Percentiles rank a stretch among this genome's conserved stretches.
phyloP scores from a whole-genome alignment of 352 stramenopile genomes.

The Aphanomyces euteiches region DNA sequence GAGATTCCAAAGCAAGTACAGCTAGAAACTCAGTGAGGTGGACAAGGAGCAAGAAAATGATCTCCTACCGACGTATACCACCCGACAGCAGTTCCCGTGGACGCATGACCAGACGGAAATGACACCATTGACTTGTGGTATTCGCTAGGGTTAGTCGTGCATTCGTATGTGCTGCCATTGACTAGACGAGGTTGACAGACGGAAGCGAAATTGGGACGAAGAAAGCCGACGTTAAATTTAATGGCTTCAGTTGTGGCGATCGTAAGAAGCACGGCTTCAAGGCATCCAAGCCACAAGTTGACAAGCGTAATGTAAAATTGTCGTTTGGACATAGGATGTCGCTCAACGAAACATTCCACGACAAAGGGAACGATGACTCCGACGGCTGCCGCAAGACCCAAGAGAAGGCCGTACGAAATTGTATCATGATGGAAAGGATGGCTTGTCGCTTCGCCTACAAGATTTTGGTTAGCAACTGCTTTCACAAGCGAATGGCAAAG shows the following conservation, averaged over 20 bases:
- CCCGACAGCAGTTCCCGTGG: not conserved
- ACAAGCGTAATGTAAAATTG: slow-evolving; percentile 8
- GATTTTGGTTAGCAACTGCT: not conserved
- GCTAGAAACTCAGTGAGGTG: not conserved
- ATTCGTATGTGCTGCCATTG: not conserved
- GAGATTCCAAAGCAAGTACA: slow-evolving; percentile 18
- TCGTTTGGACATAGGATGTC: not conserved
- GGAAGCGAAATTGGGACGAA: slow-evolving; percentile 24
- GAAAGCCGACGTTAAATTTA: slow-evolving; percentile 7
- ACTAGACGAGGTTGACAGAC: not conserved
- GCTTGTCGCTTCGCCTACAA: slow-evolving; percentile 16
- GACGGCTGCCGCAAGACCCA: not conserved
- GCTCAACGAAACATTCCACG: slow-evolving; percentile 12
- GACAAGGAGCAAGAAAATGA: not conserved
- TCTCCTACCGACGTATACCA: slow-evolving; percentile 9
- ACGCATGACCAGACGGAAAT: slow-evolving; percentile 13
- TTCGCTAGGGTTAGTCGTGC: not conserved
- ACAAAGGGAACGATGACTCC: slow-evolving; percentile 10
- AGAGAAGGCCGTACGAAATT: slow-evolving; percentile 2
- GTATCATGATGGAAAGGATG: slow-evolving; percentile 11
- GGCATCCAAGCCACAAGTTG: slow-evolving; percentile 4
- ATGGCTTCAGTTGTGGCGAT: slow-evolving; percentile 4
- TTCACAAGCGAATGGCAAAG: not conserved
- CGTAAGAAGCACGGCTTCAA: slow-evolving; percentile 16
- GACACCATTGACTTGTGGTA: slow-evolving; percentile 24